Conservation (phyloP, 31 red algal genomes). For the Porphyra umbilicalis region DNA sequence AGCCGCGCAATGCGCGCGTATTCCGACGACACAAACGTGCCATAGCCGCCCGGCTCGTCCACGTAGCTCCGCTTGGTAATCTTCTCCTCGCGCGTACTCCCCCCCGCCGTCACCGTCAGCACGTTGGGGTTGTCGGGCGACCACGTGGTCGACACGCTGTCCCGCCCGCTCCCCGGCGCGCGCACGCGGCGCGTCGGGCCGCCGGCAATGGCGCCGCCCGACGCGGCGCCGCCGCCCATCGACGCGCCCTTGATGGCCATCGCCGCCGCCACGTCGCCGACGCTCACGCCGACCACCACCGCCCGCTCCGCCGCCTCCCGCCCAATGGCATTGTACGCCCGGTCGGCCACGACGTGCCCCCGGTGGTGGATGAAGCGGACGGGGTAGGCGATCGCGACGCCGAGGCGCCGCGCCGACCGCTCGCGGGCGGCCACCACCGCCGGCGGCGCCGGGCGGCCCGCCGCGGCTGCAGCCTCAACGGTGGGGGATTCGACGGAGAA, state of each 20-base stretch:
- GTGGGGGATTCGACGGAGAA: slow-evolving; percentile 16
- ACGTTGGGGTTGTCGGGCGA: slow-evolving; percentile 29
- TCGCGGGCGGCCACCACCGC: slow-evolving; percentile 11
- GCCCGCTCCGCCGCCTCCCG: not conserved
- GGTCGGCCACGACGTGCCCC: slow-evolving; percentile 33
- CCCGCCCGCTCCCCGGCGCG: not conserved
- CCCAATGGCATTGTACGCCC: slow-evolving; percentile 12
- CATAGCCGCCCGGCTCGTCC: slow-evolving; percentile 27
- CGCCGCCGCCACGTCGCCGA: not conserved
- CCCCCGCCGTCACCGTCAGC: slow-evolving; percentile 8
- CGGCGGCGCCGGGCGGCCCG: slow-evolving; percentile 9
- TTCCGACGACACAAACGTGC: slow-evolving; percentile 33
- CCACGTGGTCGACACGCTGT: slow-evolving; percentile 8
- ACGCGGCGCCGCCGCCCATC: not conserved
- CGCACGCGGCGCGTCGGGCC: not conserved
- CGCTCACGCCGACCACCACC: not conserved
- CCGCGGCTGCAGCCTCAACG: not conserved
- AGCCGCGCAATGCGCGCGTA: slow-evolving; percentile 43
- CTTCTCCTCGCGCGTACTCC: slow-evolving; percentile 22
- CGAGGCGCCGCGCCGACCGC: slow-evolving; percentile 3
- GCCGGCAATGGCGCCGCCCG: not conserved
- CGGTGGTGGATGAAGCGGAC: slow-evolving; percentile 17
- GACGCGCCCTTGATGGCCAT: not conserved
- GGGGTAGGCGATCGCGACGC: slow-evolving; percentile 7
- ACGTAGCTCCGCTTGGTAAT: slow-evolving; percentile 44